These are phyloP conservation scores for Nothopassalora personata DNA, from an alignment of 2,329 filamentous ascomycete species.

Conservation along the genomic window DNA sequence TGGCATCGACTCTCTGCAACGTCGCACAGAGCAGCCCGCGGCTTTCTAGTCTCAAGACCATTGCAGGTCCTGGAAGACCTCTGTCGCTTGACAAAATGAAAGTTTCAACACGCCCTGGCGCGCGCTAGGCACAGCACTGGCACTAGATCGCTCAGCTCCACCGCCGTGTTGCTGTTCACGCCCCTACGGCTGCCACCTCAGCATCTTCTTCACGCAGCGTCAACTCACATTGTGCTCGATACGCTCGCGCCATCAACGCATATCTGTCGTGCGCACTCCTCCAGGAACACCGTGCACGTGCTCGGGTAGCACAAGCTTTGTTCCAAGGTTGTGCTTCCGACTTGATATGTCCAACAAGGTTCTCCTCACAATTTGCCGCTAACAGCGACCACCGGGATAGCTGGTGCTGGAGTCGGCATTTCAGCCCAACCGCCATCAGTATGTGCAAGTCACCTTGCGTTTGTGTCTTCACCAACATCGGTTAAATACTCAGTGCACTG, in stretches of 20 bases:
- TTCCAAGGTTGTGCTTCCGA: neutral
- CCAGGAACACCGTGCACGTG: neutral
- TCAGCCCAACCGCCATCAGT: neutral
- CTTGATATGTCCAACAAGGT: neutral
- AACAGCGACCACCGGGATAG: neutral
- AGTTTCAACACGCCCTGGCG: conserved; percentile 6
- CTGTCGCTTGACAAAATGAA: conserved; percentile 4
- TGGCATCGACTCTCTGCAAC: conserved; percentile 6
- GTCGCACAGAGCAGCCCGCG: conserved; percentile 6
- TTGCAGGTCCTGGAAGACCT: conserved; percentile 2
- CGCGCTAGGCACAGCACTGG: conserved; percentile 4
- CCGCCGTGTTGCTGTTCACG: neutral
- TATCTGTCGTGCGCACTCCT: neutral
- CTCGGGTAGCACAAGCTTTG: neutral
- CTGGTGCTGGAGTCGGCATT: neutral
- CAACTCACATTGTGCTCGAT: too few relatives aligned
- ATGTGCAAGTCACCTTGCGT: neutral
- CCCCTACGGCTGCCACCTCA: neutral
- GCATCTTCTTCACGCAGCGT: neutral
- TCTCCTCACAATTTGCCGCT: conserved; percentile 1
- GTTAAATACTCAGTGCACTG: neutral
- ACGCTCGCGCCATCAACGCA: neutral
- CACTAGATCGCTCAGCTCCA: neutral
- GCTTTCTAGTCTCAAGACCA: conserved; percentile 3
- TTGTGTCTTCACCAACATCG: too few relatives aligned